These are phyloP conservation scores for Westerdykella aurantiaca DNA, from an alignment of 2,329 filamentous ascomycete genomes.

Conservation along the genomic window DNA sequence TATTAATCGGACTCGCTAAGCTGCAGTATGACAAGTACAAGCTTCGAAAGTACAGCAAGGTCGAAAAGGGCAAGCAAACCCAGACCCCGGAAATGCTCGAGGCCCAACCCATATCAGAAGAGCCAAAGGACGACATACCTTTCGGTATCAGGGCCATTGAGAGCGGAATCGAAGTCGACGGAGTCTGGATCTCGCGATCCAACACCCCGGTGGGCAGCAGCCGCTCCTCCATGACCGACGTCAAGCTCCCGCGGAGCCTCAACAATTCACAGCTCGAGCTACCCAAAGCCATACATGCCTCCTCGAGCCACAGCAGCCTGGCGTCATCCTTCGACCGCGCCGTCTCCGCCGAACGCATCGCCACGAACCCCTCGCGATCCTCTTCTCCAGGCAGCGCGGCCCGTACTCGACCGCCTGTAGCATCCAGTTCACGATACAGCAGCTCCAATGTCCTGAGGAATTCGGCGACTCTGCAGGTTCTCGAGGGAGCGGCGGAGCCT, in stretches of 20 bases:
- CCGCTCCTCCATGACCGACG: conserved; percentile 29
- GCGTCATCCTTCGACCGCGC: conserved; percentile 36
- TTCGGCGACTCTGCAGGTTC: conserved; percentile 27
- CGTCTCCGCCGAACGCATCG: conserved; percentile 33
- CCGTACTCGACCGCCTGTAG: conserved; percentile 30
- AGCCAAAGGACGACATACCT: conserved; percentile 62
- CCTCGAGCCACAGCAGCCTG: conserved; percentile 31
- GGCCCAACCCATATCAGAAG: conserved; percentile 54
- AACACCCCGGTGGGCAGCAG: conserved; percentile 41
- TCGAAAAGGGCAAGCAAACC: conserved; percentile 31
- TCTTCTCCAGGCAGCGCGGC: conserved; percentile 20
- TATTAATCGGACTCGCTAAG: conserved; percentile 62
- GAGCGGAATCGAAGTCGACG: conserved; percentile 75
- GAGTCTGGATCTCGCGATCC: conserved; percentile 55
- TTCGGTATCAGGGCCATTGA: conserved; percentile 85
- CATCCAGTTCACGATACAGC: conserved; percentile 34
- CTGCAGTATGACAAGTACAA: conserved; percentile 45
- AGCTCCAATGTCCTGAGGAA: conserved; percentile 30
- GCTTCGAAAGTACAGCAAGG: conserved; percentile 40
- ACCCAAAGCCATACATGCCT: conserved; percentile 23
- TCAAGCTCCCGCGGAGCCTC: conserved; percentile 23
- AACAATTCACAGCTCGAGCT: conserved; percentile 31
- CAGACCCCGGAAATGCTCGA: conserved; percentile 59
- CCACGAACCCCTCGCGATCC: conserved; percentile 25
- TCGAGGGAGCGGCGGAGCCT: conserved; percentile 20